A percentile compares a stretch with the other conserved stretches of the same genome.
phyloP scores from a whole-genome alignment of 2,329 filamentous ascomycete genomes.

The Nemania sp. region DNA sequence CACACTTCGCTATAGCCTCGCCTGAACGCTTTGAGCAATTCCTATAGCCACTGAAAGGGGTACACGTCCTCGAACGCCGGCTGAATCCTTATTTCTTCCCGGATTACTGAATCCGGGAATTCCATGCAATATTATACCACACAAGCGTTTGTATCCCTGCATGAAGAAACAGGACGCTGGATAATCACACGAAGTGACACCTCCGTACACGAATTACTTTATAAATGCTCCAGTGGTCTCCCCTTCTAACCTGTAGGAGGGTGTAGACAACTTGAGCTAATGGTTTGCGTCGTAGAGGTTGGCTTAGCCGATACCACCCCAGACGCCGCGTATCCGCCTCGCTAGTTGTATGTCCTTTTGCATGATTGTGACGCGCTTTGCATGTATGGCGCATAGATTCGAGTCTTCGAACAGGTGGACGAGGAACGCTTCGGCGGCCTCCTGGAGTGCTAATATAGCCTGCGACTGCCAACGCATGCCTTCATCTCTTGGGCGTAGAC shows the following conservation, averaged over 20 bases:
- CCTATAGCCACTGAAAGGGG: constrained; percentile 11
- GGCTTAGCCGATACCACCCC: constrained; percentile 72
- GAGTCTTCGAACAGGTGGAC: constrained; percentile 97
- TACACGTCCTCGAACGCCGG: constrained; percentile 29
- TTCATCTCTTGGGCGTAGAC: constrained; percentile 70
- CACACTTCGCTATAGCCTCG: constrained; percentile 9
- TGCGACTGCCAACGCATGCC: constrained; percentile 96
- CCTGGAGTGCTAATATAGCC: constrained; percentile 91
- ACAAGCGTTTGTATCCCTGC: background rate
- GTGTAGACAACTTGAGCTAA: constrained; percentile 6
- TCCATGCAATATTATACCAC: constrained; percentile 18
- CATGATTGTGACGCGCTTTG: constrained; percentile 96
- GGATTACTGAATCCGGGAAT: constrained; percentile 5
- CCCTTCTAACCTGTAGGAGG: background rate
- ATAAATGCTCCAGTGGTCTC: constrained; percentile 3
- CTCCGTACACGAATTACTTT: constrained; percentile 9
- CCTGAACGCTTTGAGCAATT: constrained; percentile 2
- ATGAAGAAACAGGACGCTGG: constrained; percentile 1
- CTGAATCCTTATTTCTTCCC: constrained; percentile 1
- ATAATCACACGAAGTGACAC: background rate
- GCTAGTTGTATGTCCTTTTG: constrained; percentile 98
- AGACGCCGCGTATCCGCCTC: constrained; percentile 79
- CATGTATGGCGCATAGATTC: constrained; percentile 96
- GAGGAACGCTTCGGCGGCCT: constrained; percentile 95
- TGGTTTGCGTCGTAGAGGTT: background rate